phyloP scores from a whole-genome alignment of 83 land plant species.

The Thuja plicata region DNA sequence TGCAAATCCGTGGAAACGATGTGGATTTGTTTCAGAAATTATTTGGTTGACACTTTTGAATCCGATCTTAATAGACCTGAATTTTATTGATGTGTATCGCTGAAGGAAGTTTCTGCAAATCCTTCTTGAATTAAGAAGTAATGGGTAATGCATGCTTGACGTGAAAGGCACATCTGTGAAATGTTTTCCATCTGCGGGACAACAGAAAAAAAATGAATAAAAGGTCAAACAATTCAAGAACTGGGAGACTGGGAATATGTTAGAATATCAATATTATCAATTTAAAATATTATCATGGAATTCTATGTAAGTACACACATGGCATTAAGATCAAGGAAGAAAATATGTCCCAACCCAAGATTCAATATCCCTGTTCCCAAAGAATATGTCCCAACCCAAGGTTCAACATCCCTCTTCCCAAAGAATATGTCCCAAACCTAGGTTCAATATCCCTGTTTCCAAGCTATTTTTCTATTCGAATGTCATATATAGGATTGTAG shows the following conservation, averaged over 20 bases:
- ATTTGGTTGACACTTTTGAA: constrained; percentile 1
- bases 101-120: not conserved
- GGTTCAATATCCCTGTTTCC: no score
- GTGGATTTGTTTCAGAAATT: not conserved
- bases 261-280: not conserved
- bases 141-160: not conserved
- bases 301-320: not conserved
- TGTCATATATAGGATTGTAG: no score
- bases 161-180: not conserved
- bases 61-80: not conserved
- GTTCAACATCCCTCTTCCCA: not conserved
- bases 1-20: not conserved
- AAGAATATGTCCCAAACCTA: no score
- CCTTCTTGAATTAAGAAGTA: not conserved
- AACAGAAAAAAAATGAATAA: not conserved
- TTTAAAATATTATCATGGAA: not conserved
- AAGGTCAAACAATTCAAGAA: not conserved
- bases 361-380: no score
- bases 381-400: no score
- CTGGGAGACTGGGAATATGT: not conserved
- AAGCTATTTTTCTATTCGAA: no score
- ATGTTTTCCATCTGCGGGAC: constrained; percentile 4
- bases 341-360: not conserved
- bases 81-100: not conserved
- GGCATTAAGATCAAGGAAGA: not conserved